These are phyloP conservation scores for Zygosaccharomyces kombuchaensis DNA, from an alignment of 805 yeast genomes.

Conservation along the genomic window DNA sequence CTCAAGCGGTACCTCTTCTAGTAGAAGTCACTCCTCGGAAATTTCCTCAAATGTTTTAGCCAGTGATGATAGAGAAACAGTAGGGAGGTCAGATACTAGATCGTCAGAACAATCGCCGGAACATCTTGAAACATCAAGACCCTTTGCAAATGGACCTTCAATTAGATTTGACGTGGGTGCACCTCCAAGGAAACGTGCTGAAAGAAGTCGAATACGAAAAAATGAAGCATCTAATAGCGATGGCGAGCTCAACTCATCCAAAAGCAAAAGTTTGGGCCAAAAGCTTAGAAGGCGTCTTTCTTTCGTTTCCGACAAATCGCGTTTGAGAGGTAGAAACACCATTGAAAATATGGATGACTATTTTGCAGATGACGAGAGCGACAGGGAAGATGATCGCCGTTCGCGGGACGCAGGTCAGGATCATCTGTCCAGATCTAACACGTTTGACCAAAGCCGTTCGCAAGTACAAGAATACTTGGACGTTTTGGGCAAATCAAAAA, in stretches of 20 bases:
- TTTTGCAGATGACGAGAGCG: constrained; percentile 27
- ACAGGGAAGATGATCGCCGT: constrained; percentile 24
- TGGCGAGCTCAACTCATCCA: constrained; percentile 10
- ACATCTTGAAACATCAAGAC: neutral
- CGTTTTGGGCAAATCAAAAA: constrained; percentile 43
- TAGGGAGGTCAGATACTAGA: neutral
- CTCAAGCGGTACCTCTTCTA: constrained; percentile 6
- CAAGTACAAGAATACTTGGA: constrained; percentile 38
- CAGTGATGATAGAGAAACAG: constrained; percentile 8
- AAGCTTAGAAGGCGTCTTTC: constrained; percentile 21
- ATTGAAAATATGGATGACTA: constrained; percentile 20
- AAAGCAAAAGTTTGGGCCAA: constrained; percentile 20
- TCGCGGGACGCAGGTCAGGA: constrained; percentile 2
- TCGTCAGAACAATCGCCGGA: neutral
- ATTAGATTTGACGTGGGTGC: constrained; percentile 30
- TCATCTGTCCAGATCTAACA: constrained; percentile 25
- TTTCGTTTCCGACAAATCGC: constrained; percentile 15
- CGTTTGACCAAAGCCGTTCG: constrained; percentile 35
- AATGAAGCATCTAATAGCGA: neutral
- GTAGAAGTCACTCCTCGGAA: constrained; percentile 4
- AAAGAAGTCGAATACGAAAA: constrained; percentile 3
- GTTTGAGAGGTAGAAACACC: neutral
- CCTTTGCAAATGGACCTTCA: constrained; percentile 15
- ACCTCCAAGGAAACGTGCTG: constrained; percentile 21
- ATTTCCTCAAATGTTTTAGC: constrained; percentile 6